These are phyloP conservation scores for Chrysoporthe austroafricana DNA, from an alignment of 2,329 filamentous ascomycete species.

Conservation along the genomic window DNA sequence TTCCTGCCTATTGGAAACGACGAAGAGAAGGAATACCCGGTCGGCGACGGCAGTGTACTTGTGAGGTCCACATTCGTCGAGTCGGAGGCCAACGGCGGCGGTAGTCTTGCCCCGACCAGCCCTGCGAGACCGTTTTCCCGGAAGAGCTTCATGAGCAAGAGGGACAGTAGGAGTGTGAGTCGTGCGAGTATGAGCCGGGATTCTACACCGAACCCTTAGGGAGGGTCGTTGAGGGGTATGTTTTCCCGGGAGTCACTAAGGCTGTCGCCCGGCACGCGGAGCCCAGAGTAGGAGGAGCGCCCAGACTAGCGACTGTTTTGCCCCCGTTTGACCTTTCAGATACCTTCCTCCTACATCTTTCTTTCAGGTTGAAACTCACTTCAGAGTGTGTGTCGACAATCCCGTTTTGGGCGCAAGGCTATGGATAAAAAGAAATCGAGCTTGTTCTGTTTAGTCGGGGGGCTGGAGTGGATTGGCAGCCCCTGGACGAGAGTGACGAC, in stretches of 20 bases:
- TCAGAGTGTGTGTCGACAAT: neutral
- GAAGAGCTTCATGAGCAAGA: constrained; percentile 60
- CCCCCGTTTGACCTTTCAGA: neutral
- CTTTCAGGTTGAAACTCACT: constrained; percentile 1
- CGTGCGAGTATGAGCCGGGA: constrained; percentile 49
- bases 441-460: neutral
- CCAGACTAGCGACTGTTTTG: neutral
- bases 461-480: neutral
- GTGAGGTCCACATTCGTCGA: constrained; percentile 73
- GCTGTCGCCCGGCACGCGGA: constrained; percentile 13
- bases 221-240: constrained; percentile 21
- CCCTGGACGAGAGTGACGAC: neutral
- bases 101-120: constrained; percentile 45
- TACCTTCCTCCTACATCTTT: neutral
- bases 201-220: constrained; percentile 39
- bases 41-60: constrained; percentile 73
- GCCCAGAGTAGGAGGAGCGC: constrained; percentile 4
- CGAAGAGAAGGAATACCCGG: constrained; percentile 72
- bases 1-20: constrained; percentile 80
- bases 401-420: neutral
- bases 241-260: constrained; percentile 27
- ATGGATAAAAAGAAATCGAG: neutral
- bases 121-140: constrained; percentile 50
- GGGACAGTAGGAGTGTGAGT: constrained; percentile 39
- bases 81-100: constrained; percentile 46